These are phyloP conservation scores for Articulospora tetracladia DNA, from an alignment of 495 filamentous ascomycete species.

Conservation along the genomic window DNA sequence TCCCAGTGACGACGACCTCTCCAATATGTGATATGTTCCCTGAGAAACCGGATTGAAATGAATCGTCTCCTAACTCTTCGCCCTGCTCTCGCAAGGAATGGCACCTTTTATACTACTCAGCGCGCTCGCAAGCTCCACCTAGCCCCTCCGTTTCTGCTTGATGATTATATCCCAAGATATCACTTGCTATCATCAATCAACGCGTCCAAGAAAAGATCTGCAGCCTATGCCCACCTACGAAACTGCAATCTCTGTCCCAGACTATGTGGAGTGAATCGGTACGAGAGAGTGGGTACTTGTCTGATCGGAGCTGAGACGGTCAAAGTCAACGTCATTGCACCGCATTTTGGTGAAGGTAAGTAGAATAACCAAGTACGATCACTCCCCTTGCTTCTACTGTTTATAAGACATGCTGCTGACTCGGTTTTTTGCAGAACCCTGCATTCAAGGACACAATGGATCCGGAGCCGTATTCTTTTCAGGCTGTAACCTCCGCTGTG, in stretches of 20 bases:
- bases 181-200: constrained; percentile 54
- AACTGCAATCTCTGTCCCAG: constrained; percentile 77
- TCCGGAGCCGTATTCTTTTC: constrained; percentile 73
- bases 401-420: neutral
- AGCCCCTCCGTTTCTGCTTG: constrained; percentile 71
- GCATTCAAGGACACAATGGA: constrained; percentile 71
- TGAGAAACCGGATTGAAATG: too few species aligned
- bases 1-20: too few species aligned
- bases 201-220: constrained; percentile 59
- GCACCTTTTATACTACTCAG: neutral
- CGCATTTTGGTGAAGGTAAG: constrained; percentile 61
- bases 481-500: constrained; percentile 71
- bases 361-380: constrained; percentile 9
- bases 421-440: constrained; percentile 47
- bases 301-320: constrained; percentile 65
- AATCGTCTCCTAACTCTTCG: too few species aligned
- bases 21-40: too few species aligned
- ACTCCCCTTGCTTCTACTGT: neutral
- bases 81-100: too few species aligned
- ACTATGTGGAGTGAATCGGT: constrained; percentile 69
- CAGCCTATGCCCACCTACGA: constrained; percentile 62
- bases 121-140: constrained; percentile 50
- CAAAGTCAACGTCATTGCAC: constrained; percentile 76
- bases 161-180: constrained; percentile 68
- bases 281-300: constrained; percentile 67